Conservation (phyloP, 805 yeast genomes). For the Wickerhamomyces pijperi region DNA sequence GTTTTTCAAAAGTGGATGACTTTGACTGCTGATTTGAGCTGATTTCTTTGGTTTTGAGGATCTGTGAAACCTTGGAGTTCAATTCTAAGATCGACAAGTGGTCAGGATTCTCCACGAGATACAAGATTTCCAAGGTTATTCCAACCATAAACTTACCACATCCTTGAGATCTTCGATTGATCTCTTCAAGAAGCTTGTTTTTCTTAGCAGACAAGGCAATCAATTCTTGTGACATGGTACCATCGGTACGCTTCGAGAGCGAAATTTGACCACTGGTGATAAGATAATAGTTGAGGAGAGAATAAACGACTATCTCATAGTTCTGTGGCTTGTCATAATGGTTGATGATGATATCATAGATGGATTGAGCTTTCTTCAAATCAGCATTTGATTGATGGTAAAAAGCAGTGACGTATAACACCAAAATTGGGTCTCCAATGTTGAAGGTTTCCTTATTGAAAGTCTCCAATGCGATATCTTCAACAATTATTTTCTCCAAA, state of each 20-base stretch:
- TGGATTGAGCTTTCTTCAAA: slow-evolving; percentile 4
- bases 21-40: too few relatives aligned
- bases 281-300: not conserved
- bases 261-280: not conserved
- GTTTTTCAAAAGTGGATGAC: slow-evolving; percentile 7
- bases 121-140: slow-evolving; percentile 5
- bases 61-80: slow-evolving; percentile 2
- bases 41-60: slow-evolving; percentile 1
- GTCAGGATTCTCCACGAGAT: slow-evolving; percentile 8
- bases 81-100: slow-evolving; percentile 10
- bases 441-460: not conserved
- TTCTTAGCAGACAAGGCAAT: not conserved
- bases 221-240: not conserved
- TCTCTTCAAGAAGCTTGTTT: not conserved
- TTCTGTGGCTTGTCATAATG: slow-evolving; percentile 1
- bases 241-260: not conserved
- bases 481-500: slow-evolving; percentile 7
- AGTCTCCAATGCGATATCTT: slow-evolving; percentile 3
- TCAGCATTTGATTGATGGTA: slow-evolving; percentile 10
- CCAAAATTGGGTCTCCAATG: not conserved
- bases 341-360: slow-evolving; percentile 4
- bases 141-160: slow-evolving; percentile 8
- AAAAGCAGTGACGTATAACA: slow-evolving; percentile 7
- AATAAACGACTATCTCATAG: slow-evolving; percentile 8
- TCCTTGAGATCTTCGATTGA: slow-evolving; percentile 2